Conservation (phyloP, 2,329 filamentous ascomycete genomes). For the Furcasterigmium furcatum region DNA sequence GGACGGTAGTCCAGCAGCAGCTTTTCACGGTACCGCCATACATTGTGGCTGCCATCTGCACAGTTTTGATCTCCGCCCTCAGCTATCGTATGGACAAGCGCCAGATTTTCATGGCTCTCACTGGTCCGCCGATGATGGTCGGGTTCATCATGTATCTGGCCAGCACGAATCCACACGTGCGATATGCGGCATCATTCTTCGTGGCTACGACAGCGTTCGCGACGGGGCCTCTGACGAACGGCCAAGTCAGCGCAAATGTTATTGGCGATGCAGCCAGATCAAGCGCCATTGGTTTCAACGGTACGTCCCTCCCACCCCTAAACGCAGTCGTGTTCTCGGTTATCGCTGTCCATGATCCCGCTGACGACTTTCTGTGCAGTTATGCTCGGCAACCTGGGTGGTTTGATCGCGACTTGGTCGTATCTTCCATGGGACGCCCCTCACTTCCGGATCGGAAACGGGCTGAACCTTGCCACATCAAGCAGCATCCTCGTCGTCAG, state of each 20-base stretch:
- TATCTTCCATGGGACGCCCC: constrained; percentile 11
- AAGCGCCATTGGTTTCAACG: constrained; percentile 57
- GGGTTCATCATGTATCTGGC: constrained; percentile 69
- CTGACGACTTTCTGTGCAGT: no score
- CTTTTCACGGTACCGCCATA: constrained; percentile 70
- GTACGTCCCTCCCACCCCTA: no score
- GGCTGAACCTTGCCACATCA: constrained; percentile 9
- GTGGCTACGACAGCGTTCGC: constrained; percentile 60
- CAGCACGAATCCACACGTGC: constrained; percentile 41
- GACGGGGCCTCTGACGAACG: constrained; percentile 62
- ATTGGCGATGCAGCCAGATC: constrained; percentile 65
- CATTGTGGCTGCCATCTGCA: constrained; percentile 62
- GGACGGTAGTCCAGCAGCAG: constrained; percentile 58
- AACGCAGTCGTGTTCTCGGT: no score
- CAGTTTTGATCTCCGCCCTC: constrained; percentile 53
- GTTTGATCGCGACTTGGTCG: constrained; percentile 12
- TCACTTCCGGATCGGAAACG: constrained; percentile 11
- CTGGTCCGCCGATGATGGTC: constrained; percentile 58
- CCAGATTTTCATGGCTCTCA: constrained; percentile 57
- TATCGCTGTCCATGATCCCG: no score
- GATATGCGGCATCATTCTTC: constrained; percentile 67
- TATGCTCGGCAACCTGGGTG: constrained; percentile 23
- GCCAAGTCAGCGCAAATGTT: constrained; percentile 65
- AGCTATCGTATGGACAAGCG: constrained; percentile 58
- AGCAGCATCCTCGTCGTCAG: constrained; percentile 4